Evolutionary conservation across 352 stramenopile species (phyloP).

Genomic region (Pilasporangium apinafurcum): DNA sequence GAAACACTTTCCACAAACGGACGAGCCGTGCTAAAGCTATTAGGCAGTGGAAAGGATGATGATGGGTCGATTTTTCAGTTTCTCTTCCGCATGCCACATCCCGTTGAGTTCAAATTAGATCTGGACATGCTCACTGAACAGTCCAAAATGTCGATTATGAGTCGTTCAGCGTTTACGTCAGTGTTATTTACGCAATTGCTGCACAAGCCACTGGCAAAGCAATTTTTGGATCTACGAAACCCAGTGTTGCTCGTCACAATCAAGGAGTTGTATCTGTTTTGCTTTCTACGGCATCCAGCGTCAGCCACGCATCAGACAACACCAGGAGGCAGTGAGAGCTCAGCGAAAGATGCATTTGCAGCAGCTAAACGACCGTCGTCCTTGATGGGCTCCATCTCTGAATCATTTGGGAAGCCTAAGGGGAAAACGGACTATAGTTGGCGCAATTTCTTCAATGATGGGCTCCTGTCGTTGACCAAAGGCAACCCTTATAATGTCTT

Average conservation of each 20-base stretch:
- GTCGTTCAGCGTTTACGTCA: conserved; percentile 52
- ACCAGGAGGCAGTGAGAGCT: conserved; percentile 6
- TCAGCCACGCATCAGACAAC: conserved; percentile 60
- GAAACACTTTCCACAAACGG: conserved; percentile 36
- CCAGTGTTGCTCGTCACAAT: conserved; percentile 80
- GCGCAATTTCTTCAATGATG: conserved; percentile 65
- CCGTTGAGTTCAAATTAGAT: conserved; percentile 77
- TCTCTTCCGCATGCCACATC: conserved; percentile 66
- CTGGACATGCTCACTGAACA: conserved; percentile 75
- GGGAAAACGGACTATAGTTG: conserved; percentile 54
- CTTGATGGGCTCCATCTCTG: conserved; percentile 41
- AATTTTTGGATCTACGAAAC: conserved; percentile 65
- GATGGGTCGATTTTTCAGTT: conserved; percentile 77
- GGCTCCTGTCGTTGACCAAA: conserved; percentile 48
- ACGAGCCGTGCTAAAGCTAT: conserved; percentile 45
- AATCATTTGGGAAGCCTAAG: conserved; percentile 43
- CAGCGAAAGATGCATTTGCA: not conserved
- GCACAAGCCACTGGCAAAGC: conserved; percentile 75
- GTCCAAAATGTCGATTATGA: conserved; percentile 73
- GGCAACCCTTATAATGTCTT: conserved; percentile 85
- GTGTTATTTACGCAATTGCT: conserved; percentile 79
- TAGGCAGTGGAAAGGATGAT: conserved; percentile 56
- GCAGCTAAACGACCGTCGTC: conserved; percentile 8
- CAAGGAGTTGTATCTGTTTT: conserved; percentile 81
- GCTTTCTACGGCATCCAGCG: conserved; percentile 75